phyloP scores from a whole-genome alignment of 2,329 filamentous ascomycete genomes.

The Penicillium sp. region DNA sequence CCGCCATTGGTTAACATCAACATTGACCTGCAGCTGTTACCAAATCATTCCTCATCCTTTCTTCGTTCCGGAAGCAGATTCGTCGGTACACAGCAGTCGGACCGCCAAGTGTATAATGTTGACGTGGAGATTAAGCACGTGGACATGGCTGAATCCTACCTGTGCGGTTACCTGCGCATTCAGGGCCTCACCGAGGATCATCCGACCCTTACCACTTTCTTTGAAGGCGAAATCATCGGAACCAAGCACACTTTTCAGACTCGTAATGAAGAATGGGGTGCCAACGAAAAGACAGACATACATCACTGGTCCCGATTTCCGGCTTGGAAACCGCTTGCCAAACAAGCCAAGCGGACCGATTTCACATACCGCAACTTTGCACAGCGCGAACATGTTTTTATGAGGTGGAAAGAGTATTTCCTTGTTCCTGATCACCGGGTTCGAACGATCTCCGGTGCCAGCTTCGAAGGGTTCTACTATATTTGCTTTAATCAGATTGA shows the following conservation, averaged over 20 bases:
- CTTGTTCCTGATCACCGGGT: constrained; percentile 93
- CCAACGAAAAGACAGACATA: constrained; percentile 84
- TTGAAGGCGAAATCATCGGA: constrained; percentile 97
- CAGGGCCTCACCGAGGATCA: constrained; percentile 95
- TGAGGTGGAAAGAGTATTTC: constrained; percentile 99
- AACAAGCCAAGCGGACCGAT: constrained; percentile 59
- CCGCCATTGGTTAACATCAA: constrained; percentile 14
- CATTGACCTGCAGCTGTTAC: constrained; percentile 58
- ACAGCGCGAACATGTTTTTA: constrained; percentile 87
- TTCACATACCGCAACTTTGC: constrained; percentile 67
- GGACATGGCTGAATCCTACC: constrained; percentile 87
- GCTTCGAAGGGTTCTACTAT: constrained; percentile 98
- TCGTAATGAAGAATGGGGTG: constrained; percentile 85
- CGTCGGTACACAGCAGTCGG: constrained; percentile 86
- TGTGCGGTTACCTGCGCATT: constrained; percentile 93
- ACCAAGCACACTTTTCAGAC: constrained; percentile 93
- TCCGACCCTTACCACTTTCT: constrained; percentile 96
- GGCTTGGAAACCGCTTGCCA: constrained; percentile 76
- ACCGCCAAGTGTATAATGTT: constrained; percentile 89
- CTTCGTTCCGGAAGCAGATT: constrained; percentile 86
- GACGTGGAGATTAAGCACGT: constrained; percentile 97
- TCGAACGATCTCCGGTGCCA: constrained; percentile 85
- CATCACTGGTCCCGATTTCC: constrained; percentile 91
- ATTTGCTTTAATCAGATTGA: constrained; percentile 95
- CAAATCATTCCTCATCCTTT: constrained; percentile 80